Conservation (phyloP, 345 rosid species). For the Salix brachista region DNA sequence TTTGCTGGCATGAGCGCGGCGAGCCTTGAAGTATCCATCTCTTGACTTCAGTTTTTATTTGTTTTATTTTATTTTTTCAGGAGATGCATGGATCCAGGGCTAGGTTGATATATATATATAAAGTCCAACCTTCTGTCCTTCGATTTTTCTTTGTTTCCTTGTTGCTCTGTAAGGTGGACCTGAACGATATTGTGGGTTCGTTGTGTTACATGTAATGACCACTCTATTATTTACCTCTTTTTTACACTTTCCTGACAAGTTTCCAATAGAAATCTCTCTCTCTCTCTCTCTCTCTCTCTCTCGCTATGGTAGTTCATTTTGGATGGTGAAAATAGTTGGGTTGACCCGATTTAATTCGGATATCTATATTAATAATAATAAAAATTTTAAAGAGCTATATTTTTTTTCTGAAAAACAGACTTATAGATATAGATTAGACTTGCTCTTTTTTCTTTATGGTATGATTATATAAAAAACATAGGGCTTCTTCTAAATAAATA, state of each 20-base stretch:
- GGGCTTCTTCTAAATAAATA: not conserved
- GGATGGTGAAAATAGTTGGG: no score
- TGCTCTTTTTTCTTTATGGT: not conserved
- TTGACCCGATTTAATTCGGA: no score
- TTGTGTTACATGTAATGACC: no score
- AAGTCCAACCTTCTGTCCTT: not conserved
- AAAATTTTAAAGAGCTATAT: no score
- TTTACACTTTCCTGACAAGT: not conserved
- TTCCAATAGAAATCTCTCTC: not conserved
- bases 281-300: no score
- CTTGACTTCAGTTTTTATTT: not conserved
- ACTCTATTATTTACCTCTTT: not conserved
- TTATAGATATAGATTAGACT: no score
- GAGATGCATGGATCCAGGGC: not conserved
- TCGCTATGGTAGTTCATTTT: no score
- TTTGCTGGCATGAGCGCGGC: slow-evolving; percentile 50
- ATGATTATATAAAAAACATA: not conserved
- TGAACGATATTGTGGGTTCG: not conserved
- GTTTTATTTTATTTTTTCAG: not conserved
- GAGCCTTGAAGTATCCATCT: not conserved
- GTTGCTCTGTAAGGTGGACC: not conserved
- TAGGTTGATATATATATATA: not conserved
- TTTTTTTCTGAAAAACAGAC: no score
- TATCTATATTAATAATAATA: no score
- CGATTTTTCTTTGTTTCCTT: not conserved